These are phyloP conservation scores for Ogataea thermomethanolica DNA, from an alignment of 805 yeast genomes.

Conservation along the genomic window DNA sequence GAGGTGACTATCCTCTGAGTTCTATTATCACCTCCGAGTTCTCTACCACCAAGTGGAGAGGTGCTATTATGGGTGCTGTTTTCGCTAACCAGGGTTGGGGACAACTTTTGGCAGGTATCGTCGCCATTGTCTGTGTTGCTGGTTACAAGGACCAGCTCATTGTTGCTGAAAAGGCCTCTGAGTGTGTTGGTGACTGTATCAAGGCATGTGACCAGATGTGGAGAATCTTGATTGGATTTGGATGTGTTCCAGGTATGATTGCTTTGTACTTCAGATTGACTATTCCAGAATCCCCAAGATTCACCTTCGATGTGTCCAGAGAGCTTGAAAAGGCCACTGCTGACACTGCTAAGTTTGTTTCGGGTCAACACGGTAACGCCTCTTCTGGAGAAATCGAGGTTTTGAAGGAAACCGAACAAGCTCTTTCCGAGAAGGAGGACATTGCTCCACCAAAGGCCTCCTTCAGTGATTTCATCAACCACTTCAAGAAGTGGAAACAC, in stretches of 20 bases:
- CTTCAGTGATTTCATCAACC: slow-evolving; percentile 62
- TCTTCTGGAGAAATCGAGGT: slow-evolving; percentile 40
- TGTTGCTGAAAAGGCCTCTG: slow-evolving; percentile 48
- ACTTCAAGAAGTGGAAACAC: slow-evolving; percentile 84
- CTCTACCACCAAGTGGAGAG: slow-evolving; percentile 94
- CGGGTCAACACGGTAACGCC: slow-evolving; percentile 53
- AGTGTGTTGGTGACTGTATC: slow-evolving; percentile 65
- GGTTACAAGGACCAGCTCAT: slow-evolving; percentile 67
- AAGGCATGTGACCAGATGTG: slow-evolving; percentile 90
- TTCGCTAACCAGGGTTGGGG: slow-evolving; percentile 98
- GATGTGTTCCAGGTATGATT: slow-evolving; percentile 81
- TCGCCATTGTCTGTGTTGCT: slow-evolving; percentile 71
- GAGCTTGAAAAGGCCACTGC: slow-evolving; percentile 56
- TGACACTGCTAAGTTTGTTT: slow-evolving; percentile 47
- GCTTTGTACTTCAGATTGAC: slow-evolving; percentile 91
- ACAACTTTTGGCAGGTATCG: slow-evolving; percentile 83
- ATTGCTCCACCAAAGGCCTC: slow-evolving; percentile 78
- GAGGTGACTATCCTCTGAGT: slow-evolving; percentile 94
- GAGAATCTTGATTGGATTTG: slow-evolving; percentile 88
- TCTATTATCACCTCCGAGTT: slow-evolving; percentile 93
- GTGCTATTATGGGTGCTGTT: slow-evolving; percentile 95
- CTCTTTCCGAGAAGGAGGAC: slow-evolving; percentile 28
- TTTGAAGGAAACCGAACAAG: slow-evolving; percentile 45
- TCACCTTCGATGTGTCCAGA: slow-evolving; percentile 70
- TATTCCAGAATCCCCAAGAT: slow-evolving; percentile 93